Conservation (phyloP, 2,329 filamentous ascomycete genomes). For the Neonectria neomacrospora region DNA sequence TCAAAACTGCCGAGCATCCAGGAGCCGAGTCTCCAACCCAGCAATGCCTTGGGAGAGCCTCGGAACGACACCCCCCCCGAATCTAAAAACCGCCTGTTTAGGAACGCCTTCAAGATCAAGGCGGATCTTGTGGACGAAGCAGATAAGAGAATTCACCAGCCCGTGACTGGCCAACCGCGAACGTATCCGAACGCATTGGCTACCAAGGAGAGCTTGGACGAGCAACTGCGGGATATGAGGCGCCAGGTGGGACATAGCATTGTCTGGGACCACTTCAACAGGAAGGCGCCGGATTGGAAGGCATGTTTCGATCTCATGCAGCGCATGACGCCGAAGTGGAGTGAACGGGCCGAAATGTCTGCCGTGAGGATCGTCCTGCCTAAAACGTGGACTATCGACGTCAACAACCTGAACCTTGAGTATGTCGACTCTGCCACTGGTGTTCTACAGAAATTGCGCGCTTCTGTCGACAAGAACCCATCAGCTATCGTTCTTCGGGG, state of each 20-base stretch:
- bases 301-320: constrained; percentile 53
- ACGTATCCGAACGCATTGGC: constrained; percentile 45
- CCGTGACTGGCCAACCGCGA: constrained; percentile 44
- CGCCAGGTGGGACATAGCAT: constrained; percentile 52
- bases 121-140: constrained; percentile 32
- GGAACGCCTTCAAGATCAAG: constrained; percentile 44
- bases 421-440: constrained; percentile 51
- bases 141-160: constrained; percentile 39
- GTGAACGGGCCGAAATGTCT: constrained; percentile 48
- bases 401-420: constrained; percentile 48
- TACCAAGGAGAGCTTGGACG: constrained; percentile 36
- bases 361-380: constrained; percentile 53
- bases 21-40: constrained; percentile 14
- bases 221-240: constrained; percentile 42
- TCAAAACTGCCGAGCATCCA: neutral
- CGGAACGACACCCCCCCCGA: constrained; percentile 26
- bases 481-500: constrained; percentile 50
- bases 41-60: neutral
- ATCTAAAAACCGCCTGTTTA: constrained; percentile 45
- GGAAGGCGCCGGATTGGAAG: constrained; percentile 53
- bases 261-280: constrained; percentile 46
- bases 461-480: constrained; percentile 49
- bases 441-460: constrained; percentile 47
- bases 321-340: constrained; percentile 49
- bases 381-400: constrained; percentile 48